A percentile compares a stretch with the other conserved stretches of the same genome.
phyloP scores from a whole-genome alignment of 1,139 yeast genomes.

The Schwanniomyces etchellsii region DNA sequence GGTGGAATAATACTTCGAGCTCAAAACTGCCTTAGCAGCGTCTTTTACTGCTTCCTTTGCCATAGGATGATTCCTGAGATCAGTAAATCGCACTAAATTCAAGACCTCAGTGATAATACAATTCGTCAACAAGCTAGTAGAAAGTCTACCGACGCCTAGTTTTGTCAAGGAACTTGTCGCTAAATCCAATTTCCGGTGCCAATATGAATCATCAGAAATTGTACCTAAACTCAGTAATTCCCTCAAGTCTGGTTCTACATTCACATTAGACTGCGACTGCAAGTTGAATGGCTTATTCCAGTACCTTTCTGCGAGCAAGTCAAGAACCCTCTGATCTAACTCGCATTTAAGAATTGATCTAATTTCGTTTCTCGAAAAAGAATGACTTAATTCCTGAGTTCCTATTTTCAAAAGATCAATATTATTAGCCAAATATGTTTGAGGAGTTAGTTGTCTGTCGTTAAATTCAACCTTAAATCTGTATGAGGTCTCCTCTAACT shows the following conservation, averaged over 20 bases:
- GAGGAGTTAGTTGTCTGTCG: constrained; percentile 89
- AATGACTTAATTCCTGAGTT: constrained; percentile 79
- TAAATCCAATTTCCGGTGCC: constrained; percentile 85
- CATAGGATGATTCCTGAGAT: constrained; percentile 76
- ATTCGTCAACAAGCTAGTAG: constrained; percentile 78
- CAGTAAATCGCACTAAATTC: constrained; percentile 65
- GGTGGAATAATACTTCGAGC: constrained; percentile 77
- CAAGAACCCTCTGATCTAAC: constrained; percentile 83
- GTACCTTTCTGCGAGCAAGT: constrained; percentile 80
- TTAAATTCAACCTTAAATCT: constrained; percentile 94
- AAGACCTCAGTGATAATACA: constrained; percentile 75
- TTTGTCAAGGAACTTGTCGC: constrained; percentile 83
- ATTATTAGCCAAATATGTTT: constrained; percentile 87
- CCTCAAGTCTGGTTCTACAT: constrained; percentile 44
- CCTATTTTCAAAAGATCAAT: constrained; percentile 83
- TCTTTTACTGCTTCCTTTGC: constrained; percentile 78
- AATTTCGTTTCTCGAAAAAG: constrained; percentile 79
- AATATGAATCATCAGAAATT: constrained; percentile 66
- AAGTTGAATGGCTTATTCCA: constrained; percentile 68
- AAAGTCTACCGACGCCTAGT: constrained; percentile 85
- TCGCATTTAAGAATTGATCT: constrained; percentile 74
- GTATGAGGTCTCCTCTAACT: constrained; percentile 88
- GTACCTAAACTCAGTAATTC: constrained; percentile 45
- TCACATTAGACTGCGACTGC: constrained; percentile 9
- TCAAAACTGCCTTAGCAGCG: constrained; percentile 77